These are phyloP conservation scores for Iodosphaeria phyllophila DNA, from an alignment of 2,329 filamentous ascomycete species.

Conservation along the genomic window DNA sequence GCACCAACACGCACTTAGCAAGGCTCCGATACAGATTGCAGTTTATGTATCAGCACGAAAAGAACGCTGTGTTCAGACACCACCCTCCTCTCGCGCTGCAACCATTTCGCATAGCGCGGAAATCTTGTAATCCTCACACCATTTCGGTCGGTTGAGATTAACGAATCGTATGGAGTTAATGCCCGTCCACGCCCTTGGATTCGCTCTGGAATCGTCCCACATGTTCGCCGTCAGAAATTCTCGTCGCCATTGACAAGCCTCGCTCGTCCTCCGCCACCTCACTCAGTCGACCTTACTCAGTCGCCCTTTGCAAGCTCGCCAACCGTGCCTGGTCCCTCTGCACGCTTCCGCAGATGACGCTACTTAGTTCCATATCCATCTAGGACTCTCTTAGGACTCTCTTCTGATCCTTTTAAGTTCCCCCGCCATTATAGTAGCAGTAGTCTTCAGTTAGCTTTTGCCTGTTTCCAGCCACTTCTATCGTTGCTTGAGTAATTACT, in stretches of 20 bases:
- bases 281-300: conserved; percentile 10
- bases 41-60: conserved; percentile 99
- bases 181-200: conserved; percentile 29
- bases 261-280: conserved; percentile 21
- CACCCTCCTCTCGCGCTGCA: conserved; percentile 88
- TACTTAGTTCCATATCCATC: too few species aligned
- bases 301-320: neutral
- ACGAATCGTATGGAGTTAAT: conserved; percentile 30
- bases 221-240: conserved; percentile 35
- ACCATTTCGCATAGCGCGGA: conserved; percentile 89
- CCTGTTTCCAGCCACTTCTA: too few species aligned
- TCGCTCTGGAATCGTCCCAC: conserved; percentile 28
- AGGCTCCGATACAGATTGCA: conserved; percentile 26
- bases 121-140: conserved; percentile 78
- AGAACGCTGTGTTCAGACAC: conserved; percentile 81
- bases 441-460: too few species aligned
- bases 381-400: too few species aligned
- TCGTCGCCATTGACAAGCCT: conserved; percentile 30
- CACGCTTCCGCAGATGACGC: conserved; percentile 3
- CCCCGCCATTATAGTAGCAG: too few species aligned
- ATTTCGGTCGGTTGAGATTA: conserved; percentile 76
- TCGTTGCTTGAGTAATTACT: neutral
- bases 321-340: conserved; percentile 1
- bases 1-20: conserved; percentile 12
- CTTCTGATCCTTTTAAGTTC: neutral